Conservation (phyloP, 768 basidiomycete species). For the Holtermannia corniformis region DNA sequence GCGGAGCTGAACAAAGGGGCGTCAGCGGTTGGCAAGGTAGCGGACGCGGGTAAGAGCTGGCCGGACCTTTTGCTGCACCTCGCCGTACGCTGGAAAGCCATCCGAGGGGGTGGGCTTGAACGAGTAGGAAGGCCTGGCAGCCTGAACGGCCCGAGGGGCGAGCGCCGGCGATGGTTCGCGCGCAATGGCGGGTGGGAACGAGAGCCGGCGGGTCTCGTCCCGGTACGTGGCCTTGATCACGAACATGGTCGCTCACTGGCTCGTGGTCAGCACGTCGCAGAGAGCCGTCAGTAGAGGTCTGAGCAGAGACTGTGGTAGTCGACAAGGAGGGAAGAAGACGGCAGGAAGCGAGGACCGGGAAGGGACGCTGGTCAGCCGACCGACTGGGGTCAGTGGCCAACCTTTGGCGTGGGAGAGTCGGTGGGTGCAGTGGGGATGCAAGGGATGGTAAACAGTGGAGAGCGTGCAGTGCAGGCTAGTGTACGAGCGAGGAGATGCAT, state of each 20-base stretch:
- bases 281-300: too few relatives aligned
- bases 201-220: slow-evolving; percentile 34
- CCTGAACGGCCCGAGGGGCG: too few relatives aligned
- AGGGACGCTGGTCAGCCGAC: too few relatives aligned
- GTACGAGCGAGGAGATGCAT: too few relatives aligned
- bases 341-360: background rate
- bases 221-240: slow-evolving; percentile 38
- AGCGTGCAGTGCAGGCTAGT: too few relatives aligned
- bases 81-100: slow-evolving; percentile 27
- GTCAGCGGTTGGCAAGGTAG: background rate
- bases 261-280: background rate
- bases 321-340: background rate
- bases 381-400: too few relatives aligned
- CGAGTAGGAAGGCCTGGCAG: too few relatives aligned
- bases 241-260: slow-evolving; percentile 13
- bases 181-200: slow-evolving; percentile 8
- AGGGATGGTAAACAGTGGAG: too few relatives aligned
- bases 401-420: too few relatives aligned
- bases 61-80: slow-evolving; percentile 35
- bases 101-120: slow-evolving; percentile 1
- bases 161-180: background rate
- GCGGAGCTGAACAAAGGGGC: slow-evolving; percentile 19
- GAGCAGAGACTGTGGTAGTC: too few relatives aligned
- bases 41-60: background rate
- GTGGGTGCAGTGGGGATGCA: too few relatives aligned